Evolutionary conservation across 495 filamentous ascomycete genomes (phyloP).

Genomic region (Penicillium desertorum): DNA sequence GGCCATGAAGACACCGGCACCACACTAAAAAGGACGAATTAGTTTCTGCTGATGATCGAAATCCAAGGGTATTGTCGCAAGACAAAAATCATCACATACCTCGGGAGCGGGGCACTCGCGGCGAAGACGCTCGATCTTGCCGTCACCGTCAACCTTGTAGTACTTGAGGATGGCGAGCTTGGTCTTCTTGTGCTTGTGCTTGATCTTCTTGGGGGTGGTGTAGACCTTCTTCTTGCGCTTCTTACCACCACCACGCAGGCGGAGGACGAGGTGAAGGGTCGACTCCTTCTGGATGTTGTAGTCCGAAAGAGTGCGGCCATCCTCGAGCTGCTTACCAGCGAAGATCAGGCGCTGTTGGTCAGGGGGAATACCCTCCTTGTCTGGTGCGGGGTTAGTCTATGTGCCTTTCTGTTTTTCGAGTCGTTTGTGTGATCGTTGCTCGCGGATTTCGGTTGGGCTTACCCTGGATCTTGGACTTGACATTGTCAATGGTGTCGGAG

Average conservation of each 20-base stretch:
- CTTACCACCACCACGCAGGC: slow-evolving; percentile 94
- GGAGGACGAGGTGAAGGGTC: slow-evolving; percentile 96
- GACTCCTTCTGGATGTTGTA: slow-evolving; percentile 99
- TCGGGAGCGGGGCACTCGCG: slow-evolving; percentile 92
- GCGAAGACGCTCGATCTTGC: slow-evolving; percentile 99
- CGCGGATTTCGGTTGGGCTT: slow-evolving; percentile 18
- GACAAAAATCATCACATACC: slow-evolving; percentile 53
- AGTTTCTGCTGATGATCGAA: slow-evolving; percentile 27
- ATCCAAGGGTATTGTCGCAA: slow-evolving; percentile 4
- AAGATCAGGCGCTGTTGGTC: slow-evolving; percentile 99
- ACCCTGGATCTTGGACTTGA: slow-evolving; percentile 92
- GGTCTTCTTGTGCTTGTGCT: slow-evolving; percentile 99
- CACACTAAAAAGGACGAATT: slow-evolving; percentile 61
- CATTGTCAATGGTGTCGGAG: slow-evolving; percentile 99
- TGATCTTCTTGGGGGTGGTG: slow-evolving; percentile 99
- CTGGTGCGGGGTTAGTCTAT: slow-evolving; percentile 41
- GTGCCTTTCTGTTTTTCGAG: neutral
- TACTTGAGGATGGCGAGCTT: slow-evolving; percentile 99
- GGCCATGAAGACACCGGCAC: slow-evolving; percentile 99
- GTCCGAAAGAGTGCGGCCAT: slow-evolving; percentile 97
- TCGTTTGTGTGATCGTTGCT: neutral
- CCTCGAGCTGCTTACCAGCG: slow-evolving; percentile 99
- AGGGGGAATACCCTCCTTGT: slow-evolving; percentile 99
- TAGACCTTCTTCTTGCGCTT: slow-evolving; percentile 99
- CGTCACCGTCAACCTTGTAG: slow-evolving; percentile 99